Base-by-base conservation (phyloP, 164 flowering plant species). In the Santalum album region DNA sequence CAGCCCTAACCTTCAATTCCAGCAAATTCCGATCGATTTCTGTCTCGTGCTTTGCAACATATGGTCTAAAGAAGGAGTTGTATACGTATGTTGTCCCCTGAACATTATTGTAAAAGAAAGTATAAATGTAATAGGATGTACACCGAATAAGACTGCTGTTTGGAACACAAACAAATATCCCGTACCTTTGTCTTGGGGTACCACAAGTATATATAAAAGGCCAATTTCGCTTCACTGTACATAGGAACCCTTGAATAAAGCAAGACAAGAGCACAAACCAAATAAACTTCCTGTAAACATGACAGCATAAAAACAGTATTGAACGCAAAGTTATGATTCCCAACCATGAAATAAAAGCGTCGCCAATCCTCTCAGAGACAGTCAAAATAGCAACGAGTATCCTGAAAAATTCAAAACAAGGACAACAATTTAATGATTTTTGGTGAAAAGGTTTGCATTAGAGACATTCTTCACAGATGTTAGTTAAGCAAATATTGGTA, bases 221-320 rank as follows among this genome's bases (percentile, higher is more conserved):
- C 91, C 78, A 94, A 69, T 71, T 90, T 94, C 18, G 89, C 96
- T 76, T 94, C 99, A 61, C 90, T 71, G 67, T 94, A 94, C 97
- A 94, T 85, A 20, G 99, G 99, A 62, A 94, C 68, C 97, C 97
- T 94, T 62, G 74, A 76, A 19, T 29, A 61, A 62, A 65, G 12
- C 54, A 55, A 58, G 21, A 38, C 9, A 49, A 35, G 32, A 58
- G 25, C 45, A 32, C 54, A 14, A 42, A 57, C 64, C 34, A 29
- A 3, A 29, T 29, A 29, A 4, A 3, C 9, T 4, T 29, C 9
- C 34, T 3, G 34, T 9, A 9, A 4, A 29, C 4, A 29, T 4
- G 3, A 15, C 14, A 38, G 3, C 17, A 39, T 55, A 38, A 12
- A n/a, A n/a, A n/a, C n/a, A n/a, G n/a, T 43, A 18, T 25, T 18